Base-by-base conservation (phyloP, 176 grass and related monocot genomes). In the Neostapfia colusana region DNA sequence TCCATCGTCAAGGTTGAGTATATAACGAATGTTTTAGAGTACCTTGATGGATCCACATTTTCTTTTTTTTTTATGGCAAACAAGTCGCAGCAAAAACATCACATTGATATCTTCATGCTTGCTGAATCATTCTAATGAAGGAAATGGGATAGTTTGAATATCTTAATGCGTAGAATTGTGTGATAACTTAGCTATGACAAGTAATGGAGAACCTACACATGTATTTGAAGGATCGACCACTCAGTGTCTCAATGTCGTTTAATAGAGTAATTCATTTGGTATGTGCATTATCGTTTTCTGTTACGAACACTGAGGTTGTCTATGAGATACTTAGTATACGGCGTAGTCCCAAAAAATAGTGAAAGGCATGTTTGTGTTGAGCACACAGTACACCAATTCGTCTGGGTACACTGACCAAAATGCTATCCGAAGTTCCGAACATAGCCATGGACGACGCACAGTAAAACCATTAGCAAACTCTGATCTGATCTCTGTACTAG, bases 1-100 rank as follows among this genome's bases (percentile, higher is more conserved):
- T 7, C 2, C 20, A 7, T 21, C 31, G 3, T 5, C 34, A 23
- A 2, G 24, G 15, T 55, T 28, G 0, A 2, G 57, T 55, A 42
- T 8, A 12, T 63, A 9, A 79, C 66, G 20, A 26, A 42, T 84
- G 14, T 26, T 17, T 78, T 71, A 51, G 42, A 34, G n/a, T 61
- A 24, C 24, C n/a, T 75, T 71, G 53, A 71, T 7, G n/a, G 16
- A 14, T 69, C 28, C 75, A 28, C 37, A 12, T 25, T 7, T 13
- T 15, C 36, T 12, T 73, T 14, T 16, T 12, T 73, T 14, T 16
- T 24, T 3, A 7, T 51, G 16, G 20, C 8, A 54, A 18, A 16
- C 16, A 40, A 43, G n/a, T 8, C 13, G 3, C 9, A 8, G 3
- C 9, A 8, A 16, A 57, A 40, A 60, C 37, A 41, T 27, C 24